Evolutionary conservation across 331 rosid species (phyloP).

Genomic region (Malus hybrid): DNA sequence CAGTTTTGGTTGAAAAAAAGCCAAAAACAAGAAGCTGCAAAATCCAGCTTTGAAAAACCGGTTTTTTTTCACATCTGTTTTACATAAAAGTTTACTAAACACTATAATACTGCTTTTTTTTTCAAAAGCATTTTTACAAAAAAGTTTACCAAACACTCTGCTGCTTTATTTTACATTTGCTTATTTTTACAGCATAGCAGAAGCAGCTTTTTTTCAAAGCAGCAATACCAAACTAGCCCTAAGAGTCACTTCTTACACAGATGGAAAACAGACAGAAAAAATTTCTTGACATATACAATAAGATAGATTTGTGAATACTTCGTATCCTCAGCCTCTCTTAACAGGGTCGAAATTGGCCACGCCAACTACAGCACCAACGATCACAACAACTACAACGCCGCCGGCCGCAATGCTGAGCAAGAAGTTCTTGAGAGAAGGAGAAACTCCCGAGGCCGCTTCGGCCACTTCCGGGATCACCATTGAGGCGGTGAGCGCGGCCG

Average conservation of each 20-base stretch:
- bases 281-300: slow-evolving; percentile 26
- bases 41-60: too few species aligned
- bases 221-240: too few species aligned
- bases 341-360: slow-evolving; percentile 94
- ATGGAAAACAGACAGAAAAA: slow-evolving; percentile 16
- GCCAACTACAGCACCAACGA: slow-evolving; percentile 69
- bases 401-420: slow-evolving; percentile 92
- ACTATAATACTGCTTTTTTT: too few species aligned
- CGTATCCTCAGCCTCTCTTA: slow-evolving; percentile 48
- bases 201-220: too few species aligned
- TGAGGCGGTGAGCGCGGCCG: slow-evolving; percentile 73
- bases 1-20: too few species aligned
- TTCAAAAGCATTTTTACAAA: too few species aligned
- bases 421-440: slow-evolving; percentile 97
- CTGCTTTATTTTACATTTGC: too few species aligned
- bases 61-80: too few species aligned
- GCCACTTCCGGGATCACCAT: slow-evolving; percentile 85
- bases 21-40: too few species aligned
- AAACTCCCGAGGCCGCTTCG: slow-evolving; percentile 62
- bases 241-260: slow-evolving; percentile 31
- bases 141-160: too few species aligned
- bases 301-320: neutral
- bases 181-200: too few species aligned
- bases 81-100: too few species aligned
- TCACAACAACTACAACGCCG: slow-evolving; percentile 49